Evolutionary conservation across 495 filamentous ascomycete genomes (phyloP), one percentile per base, ranked within the genome.

Genomic region (Chaetomium cochliodes): DNA sequence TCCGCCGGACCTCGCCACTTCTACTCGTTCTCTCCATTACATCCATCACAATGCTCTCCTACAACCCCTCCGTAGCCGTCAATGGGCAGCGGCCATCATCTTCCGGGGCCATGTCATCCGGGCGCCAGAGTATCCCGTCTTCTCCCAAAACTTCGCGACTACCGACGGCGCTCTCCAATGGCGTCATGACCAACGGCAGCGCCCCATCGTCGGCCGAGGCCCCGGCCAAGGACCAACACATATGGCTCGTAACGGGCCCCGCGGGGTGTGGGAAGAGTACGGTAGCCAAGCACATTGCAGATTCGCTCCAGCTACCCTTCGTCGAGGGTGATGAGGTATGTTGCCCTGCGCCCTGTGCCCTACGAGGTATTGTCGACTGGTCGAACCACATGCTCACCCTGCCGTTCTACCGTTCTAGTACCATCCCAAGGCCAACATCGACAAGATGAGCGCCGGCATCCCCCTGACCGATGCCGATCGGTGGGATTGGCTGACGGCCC

Each of bases 221-320:
- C 33, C 58, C 64, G 9, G 61, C 71, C 42, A 73, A 73, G 61
- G 75, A 86, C 65, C 90, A 90, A 66, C 92, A 97, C 74, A 96
- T 99, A 75, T 97, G 91, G 89, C 86, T 98, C 66, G 91, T 99
- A n/a, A 97, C 94, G 0, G 96, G 96, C 8, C 96, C 96, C 18
- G 93, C 96, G 20, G 96, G 96, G 16, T 97, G 92, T 70, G 96
- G 96, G 47, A 99, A 99, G 80, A 96, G 88, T 70, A 97, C 94
- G 12, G 88, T 98, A 50, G 96, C 92, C 58, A 81, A 90, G 67
- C 85, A 87, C 73, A 77, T 99, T 44, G 87, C 91, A 60, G 79
- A 85, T 15, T 77, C 85, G 39, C 84, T 97, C 18, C 79, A 85
- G 33, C 73, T 94, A 41, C 90, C 90, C 5, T 99, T 92, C 75